A percentile compares a stretch with the other conserved stretches of the same genome.
Conservation (phyloP, 495 filamentous ascomycete genomes). For the Elaphomyces granulatus region DNA sequence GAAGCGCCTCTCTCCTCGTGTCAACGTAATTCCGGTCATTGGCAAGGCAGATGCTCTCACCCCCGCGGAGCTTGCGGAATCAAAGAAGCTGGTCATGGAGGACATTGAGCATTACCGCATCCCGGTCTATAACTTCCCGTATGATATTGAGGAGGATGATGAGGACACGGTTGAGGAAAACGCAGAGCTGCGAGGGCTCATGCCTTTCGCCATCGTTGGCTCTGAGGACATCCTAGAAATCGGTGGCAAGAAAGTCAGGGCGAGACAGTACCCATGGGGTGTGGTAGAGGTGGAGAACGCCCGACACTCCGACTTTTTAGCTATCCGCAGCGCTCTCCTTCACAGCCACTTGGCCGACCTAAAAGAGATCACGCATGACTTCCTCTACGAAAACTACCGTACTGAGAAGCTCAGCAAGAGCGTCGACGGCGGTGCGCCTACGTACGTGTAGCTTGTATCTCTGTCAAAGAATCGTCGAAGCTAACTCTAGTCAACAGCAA, state of each 20-base stretch:
- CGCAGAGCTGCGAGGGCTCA: conserved; percentile 85
- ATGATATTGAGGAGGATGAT: conserved; percentile 98
- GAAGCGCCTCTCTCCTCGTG: conserved; percentile 95
- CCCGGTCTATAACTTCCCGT: conserved; percentile 99
- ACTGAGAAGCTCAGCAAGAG: conserved; percentile 99
- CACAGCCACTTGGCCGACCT: conserved; percentile 96
- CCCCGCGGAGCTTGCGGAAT: conserved; percentile 90
- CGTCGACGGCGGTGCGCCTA: conserved; percentile 74
- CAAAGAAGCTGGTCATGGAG: conserved; percentile 99
- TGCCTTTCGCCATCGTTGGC: conserved; percentile 98
- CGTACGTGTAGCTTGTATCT: conserved; percentile 43
- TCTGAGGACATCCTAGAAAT: conserved; percentile 93
- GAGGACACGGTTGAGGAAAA: conserved; percentile 99
- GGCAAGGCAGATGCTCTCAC: conserved; percentile 97
- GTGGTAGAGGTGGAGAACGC: conserved; percentile 98
- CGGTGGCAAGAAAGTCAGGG: conserved; percentile 76
- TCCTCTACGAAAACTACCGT: conserved; percentile 99
- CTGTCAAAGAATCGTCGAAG: not conserved
- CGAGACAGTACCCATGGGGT: conserved; percentile 97
- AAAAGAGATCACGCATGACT: conserved; percentile 99
- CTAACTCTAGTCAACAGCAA: conserved; percentile 27
- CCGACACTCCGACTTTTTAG: conserved; percentile 95
- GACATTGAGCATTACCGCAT: conserved; percentile 99
- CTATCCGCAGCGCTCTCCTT: conserved; percentile 87
- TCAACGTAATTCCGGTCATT: conserved; percentile 98